Percentiles rank a stretch among this genome's conserved stretches.
Conservation (phyloP, 1,284 basidiomycete species). For the Marasmius tenuissimus region DNA sequence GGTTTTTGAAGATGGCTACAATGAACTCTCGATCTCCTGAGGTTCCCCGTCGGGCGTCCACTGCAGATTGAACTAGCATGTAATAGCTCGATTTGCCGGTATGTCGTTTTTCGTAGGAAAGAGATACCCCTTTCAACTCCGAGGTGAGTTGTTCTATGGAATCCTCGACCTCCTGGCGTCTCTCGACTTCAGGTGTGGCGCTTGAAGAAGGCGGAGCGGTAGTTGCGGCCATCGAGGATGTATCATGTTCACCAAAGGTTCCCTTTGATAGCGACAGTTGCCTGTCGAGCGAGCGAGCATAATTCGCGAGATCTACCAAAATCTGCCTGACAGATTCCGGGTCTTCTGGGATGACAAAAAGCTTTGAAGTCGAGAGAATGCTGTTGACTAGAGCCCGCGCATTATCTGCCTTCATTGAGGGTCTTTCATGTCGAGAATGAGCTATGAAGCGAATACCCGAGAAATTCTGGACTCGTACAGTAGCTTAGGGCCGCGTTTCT, state of each 20-base stretch:
- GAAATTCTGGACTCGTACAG: background rate
- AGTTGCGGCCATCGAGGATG: background rate
- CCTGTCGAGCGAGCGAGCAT: conserved; percentile 8
- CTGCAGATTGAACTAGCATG: conserved; percentile 10
- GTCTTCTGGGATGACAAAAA: conserved; percentile 10
- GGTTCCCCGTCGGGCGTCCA: conserved; percentile 7
- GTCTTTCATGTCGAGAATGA: background rate
- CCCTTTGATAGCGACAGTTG: conserved; percentile 1
- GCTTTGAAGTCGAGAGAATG: conserved; percentile 7
- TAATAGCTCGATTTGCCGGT: conserved; percentile 10
- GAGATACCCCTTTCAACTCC: background rate
- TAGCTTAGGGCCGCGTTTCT: conserved; percentile 1
- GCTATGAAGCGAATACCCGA: background rate
- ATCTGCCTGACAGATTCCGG: conserved; percentile 3
- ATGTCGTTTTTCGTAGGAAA: conserved; percentile 5
- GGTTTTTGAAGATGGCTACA: background rate
- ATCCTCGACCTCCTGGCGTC: background rate
- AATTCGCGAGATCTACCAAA: conserved; percentile 10
- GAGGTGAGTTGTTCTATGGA: background rate
- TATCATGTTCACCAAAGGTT: background rate
- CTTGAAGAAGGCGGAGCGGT: background rate
- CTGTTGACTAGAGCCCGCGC: conserved; percentile 9
- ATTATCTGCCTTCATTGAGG: background rate
- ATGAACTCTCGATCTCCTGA: background rate
- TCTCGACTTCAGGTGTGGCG: background rate